These are phyloP conservation scores for Corymbia calophylla DNA, from an alignment of 441 rosid genomes.

Conservation along the genomic window DNA sequence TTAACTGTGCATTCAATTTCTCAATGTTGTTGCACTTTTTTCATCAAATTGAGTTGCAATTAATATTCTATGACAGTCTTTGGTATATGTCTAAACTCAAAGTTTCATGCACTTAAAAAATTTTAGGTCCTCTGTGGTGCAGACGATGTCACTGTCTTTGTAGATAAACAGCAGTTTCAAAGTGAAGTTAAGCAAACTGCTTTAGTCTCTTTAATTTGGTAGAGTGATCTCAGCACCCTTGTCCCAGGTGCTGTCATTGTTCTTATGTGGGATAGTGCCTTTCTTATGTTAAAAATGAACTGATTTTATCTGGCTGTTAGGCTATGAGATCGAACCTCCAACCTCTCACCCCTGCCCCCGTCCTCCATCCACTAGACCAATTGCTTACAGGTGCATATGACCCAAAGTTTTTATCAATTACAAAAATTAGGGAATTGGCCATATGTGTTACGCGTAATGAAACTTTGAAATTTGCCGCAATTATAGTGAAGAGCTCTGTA, in stretches of 20 bases:
- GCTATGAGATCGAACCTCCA: background rate
- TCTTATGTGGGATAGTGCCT: background rate
- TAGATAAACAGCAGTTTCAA: background rate
- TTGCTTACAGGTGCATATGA: background rate
- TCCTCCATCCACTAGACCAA: background rate
- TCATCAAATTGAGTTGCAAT: background rate
- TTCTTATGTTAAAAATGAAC: background rate
- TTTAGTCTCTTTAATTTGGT: background rate
- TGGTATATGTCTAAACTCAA: background rate
- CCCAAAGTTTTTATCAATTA: background rate
- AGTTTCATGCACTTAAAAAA: background rate
- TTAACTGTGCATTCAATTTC: background rate
- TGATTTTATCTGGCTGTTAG: background rate
- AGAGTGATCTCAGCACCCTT: background rate
- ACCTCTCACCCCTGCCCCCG: background rate
- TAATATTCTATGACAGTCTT: background rate
- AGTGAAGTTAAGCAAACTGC: background rate
- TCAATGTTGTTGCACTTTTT: background rate
- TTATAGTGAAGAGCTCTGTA: background rate
- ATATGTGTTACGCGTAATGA: background rate
- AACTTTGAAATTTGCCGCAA: background rate
- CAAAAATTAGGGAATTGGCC: background rate
- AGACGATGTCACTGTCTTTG: background rate
- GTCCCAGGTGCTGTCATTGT: background rate
- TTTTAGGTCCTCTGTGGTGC: background rate